phyloP scores from a whole-genome alignment of 345 rosid genomes.

The Melaleuca quinquenervia region DNA sequence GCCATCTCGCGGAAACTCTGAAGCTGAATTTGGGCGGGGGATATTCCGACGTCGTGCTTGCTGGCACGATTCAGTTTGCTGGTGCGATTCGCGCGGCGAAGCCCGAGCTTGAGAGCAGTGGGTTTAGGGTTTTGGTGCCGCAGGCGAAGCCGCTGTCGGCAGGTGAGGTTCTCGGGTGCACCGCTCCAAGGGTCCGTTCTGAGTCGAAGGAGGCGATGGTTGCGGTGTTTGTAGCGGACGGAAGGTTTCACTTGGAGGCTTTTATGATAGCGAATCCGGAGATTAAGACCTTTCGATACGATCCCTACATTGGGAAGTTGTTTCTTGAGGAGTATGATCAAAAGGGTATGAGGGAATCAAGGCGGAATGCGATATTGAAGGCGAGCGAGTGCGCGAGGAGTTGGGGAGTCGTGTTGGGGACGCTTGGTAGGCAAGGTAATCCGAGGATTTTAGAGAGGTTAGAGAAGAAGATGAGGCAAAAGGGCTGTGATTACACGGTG shows the following conservation, averaged over 20 bases:
- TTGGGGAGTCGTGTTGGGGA: slow-evolving; percentile 89
- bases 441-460: slow-evolving; percentile 65
- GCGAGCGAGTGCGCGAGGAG: slow-evolving; percentile 31
- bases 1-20: slow-evolving; percentile 37
- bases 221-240: slow-evolving; percentile 76
- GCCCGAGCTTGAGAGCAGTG: slow-evolving; percentile 58
- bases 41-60: slow-evolving; percentile 32
- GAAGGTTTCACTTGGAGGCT: slow-evolving; percentile 85
- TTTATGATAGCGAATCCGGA: slow-evolving; percentile 88
- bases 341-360: slow-evolving; percentile 71
- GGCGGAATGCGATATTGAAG: slow-evolving; percentile 44
- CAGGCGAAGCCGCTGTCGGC: slow-evolving; percentile 85
- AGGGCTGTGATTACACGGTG: slow-evolving; percentile 43
- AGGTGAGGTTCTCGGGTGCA: slow-evolving; percentile 86
- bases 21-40: slow-evolving; percentile 28
- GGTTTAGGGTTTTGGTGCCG: slow-evolving; percentile 64
- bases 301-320: slow-evolving; percentile 72
- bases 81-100: slow-evolving; percentile 79
- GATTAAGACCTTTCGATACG: slow-evolving; percentile 63
- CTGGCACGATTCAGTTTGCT: slow-evolving; percentile 86
- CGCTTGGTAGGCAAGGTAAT: slow-evolving; percentile 94
- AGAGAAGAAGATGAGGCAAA: slow-evolving; percentile 66
- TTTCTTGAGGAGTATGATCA: slow-evolving; percentile 91
- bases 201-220: slow-evolving; percentile 17
- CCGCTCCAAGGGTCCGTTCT: slow-evolving; percentile 47